Percentiles rank a stretch among this genome's conserved stretches.
phyloP scores from a whole-genome alignment of 768 basidiomycete genomes.

The Serendipita vermifera region DNA sequence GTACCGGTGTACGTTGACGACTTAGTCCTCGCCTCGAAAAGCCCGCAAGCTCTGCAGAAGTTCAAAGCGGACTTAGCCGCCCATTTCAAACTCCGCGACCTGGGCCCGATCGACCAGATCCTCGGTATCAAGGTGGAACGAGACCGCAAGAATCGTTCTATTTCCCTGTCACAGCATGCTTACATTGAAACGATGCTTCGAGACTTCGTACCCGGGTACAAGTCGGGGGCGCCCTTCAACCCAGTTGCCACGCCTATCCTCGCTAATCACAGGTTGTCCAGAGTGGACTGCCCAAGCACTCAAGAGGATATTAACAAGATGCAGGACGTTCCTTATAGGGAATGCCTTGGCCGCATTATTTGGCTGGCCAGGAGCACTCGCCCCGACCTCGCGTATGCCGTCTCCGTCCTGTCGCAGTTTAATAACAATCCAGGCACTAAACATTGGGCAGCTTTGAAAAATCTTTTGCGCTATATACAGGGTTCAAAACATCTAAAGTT shows the following conservation, averaged over 20 bases:
- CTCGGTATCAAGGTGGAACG: conserved; percentile 23
- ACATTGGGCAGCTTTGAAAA: not conserved
- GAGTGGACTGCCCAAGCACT: not conserved
- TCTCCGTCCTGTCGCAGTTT: conserved; percentile 21
- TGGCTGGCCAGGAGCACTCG: conserved; percentile 10
- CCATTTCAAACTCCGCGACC: conserved; percentile 16
- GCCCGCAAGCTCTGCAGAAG: not conserved
- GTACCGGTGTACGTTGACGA: conserved; percentile 20
- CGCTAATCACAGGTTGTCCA: not conserved
- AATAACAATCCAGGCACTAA: conserved; percentile 13
- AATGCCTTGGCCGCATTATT: not conserved
- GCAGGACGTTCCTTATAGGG: not conserved
- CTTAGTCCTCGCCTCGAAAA: not conserved
- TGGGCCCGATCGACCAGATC: conserved; percentile 14
- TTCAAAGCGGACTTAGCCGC: conserved; percentile 11
- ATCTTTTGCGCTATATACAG: not conserved
- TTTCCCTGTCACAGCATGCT: not conserved
- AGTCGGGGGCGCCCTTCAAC: not conserved
- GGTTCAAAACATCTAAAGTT: not conserved
- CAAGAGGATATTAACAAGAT: not conserved
- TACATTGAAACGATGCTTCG: not conserved
- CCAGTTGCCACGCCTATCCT: not conserved
- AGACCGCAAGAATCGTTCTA: not conserved
- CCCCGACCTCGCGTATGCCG: conserved; percentile 21
- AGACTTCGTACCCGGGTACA: too few species aligned